A percentile compares a stretch with the other conserved stretches of the same genome.
Conservation (phyloP, 208 protist species). For the Crithidia brevicula region DNA sequence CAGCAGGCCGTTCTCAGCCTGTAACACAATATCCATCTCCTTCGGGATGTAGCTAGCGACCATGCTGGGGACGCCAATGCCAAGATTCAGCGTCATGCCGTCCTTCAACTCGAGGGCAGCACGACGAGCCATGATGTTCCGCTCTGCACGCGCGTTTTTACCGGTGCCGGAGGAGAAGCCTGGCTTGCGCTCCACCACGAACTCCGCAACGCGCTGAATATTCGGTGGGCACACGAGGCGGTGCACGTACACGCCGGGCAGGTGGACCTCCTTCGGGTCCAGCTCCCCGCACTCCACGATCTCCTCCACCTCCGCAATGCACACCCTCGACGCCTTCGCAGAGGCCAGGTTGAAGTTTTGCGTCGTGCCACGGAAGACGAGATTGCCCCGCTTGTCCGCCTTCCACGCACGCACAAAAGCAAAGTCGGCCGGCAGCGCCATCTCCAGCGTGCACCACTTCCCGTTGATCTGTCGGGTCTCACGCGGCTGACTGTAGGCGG, state of each 20-base stretch:
- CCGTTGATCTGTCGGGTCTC: slow-evolving; percentile 85
- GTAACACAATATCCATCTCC: slow-evolving; percentile 78
- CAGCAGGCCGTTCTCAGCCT: slow-evolving; percentile 88
- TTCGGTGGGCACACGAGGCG: slow-evolving; percentile 57
- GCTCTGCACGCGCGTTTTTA: slow-evolving; percentile 14
- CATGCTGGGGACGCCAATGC: slow-evolving; percentile 95
- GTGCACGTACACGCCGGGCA: slow-evolving; percentile 93
- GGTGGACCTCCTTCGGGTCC: slow-evolving; percentile 85
- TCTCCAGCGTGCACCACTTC: slow-evolving; percentile 85
- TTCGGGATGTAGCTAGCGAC: slow-evolving; percentile 82
- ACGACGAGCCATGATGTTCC: slow-evolving; percentile 75
- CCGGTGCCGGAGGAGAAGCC: slow-evolving; percentile 2
- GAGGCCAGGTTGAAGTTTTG: slow-evolving; percentile 92
- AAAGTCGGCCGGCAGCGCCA: slow-evolving; percentile 90
- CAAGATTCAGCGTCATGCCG: slow-evolving; percentile 95
- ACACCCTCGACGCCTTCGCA: slow-evolving; percentile 85
- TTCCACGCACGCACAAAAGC: slow-evolving; percentile 93
- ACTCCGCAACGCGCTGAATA: slow-evolving; percentile 16
- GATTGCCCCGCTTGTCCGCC: slow-evolving; percentile 78
- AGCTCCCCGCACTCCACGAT: slow-evolving; percentile 90
- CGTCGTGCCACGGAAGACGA: slow-evolving; percentile 84
- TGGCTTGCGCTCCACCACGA: slow-evolving; percentile 15
- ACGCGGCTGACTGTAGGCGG: slow-evolving; percentile 37
- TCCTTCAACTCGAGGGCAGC: slow-evolving; percentile 93
- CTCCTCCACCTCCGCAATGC: slow-evolving; percentile 95